phyloP scores from a whole-genome alignment of 2,329 filamentous ascomycete species.

The Microdochium paspali region DNA sequence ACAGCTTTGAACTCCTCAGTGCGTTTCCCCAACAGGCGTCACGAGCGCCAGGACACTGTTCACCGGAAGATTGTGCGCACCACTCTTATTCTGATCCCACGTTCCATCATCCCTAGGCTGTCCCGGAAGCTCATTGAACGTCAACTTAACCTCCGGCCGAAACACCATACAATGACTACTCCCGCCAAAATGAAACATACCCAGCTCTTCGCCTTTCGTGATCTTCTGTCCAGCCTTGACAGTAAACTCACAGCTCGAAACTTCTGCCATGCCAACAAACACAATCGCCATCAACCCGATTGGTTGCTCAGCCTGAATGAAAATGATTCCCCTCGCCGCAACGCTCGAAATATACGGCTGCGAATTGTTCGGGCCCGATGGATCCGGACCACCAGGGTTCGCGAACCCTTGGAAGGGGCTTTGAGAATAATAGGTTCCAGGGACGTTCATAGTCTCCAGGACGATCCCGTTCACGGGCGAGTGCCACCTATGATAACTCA shows the following conservation, averaged over 20 bases:
- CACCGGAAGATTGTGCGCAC: not conserved
- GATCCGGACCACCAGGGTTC: slow-evolving; percentile 17
- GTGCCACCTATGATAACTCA: slow-evolving; percentile 56
- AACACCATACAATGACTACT: slow-evolving; percentile 63
- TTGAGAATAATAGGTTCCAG: slow-evolving; percentile 52
- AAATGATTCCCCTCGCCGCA: slow-evolving; percentile 61
- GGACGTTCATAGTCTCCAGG: slow-evolving; percentile 36
- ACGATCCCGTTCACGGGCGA: slow-evolving; percentile 45
- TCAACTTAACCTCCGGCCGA: slow-evolving; percentile 40
- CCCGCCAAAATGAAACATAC: slow-evolving; percentile 78
- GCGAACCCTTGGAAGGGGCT: slow-evolving; percentile 35
- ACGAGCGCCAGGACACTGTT: not conserved
- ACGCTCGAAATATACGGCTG: slow-evolving; percentile 59
- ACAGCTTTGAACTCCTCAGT: too few relatives aligned
- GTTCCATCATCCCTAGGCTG: not conserved
- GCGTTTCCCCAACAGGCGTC: too few relatives aligned
- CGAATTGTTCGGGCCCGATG: slow-evolving; percentile 27
- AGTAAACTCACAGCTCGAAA: slow-evolving; percentile 63
- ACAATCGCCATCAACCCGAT: slow-evolving; percentile 65
- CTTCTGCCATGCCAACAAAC: slow-evolving; percentile 68
- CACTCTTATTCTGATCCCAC: not conserved
- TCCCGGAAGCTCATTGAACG: not conserved
- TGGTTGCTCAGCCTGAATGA: slow-evolving; percentile 60
- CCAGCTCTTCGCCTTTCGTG: slow-evolving; percentile 60
- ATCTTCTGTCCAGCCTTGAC: slow-evolving; percentile 56